Evolutionary conservation across 1,284 basidiomycete species (phyloP), one percentile per base, ranked within the genome.

Genomic region (Heterobasidion annosum): DNA sequence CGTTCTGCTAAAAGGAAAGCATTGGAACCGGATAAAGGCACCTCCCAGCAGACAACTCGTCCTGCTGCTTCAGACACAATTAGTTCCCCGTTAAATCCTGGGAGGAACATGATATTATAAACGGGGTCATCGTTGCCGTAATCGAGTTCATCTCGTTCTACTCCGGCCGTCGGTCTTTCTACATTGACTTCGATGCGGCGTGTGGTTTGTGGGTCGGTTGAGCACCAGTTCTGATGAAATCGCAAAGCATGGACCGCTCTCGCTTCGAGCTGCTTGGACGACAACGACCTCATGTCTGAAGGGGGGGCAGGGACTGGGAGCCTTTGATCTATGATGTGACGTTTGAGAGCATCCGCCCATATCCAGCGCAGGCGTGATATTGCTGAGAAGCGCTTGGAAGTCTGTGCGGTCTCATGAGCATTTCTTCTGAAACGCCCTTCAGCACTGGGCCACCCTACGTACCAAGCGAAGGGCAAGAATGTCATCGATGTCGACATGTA

Each of bases 211-310:
- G 70, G 70, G 32, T 62, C 59, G 1, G 59, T 32, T 1, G 70
- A 68, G 52, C 62, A 64, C 69, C 70, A 71, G 55, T 72, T 72
- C 52, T 65, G 63, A 57, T 72, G 67, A 59, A 71, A 68, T 44
- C 61, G 61, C 16, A 67, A 59, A 33, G 69, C 69, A 57, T 70
- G 70, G 8, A 71, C 61, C 4, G 65, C 65, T 18, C 69, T 66
- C n/a, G 63, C 58, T 58, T 72, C 70, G 53, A 72, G 65, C 51
- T 70, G 66, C 44, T 64, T 61, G 19, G 67, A 61, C n/a, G 69
- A 67, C 33, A 69, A 55, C 18, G 60, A 58, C 54, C 62, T 64
- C 53, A 68, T 57, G 57, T 70, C 66, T 2, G 57, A 53, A 40
- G 58, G 56, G 40, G 57, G 60, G 16, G 68, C 68, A 25, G 69